Evolutionary conservation across 352 stramenopile genomes (phyloP), one percentile per base, ranked within the genome.

Genomic region (Globisporangium lucens): DNA sequence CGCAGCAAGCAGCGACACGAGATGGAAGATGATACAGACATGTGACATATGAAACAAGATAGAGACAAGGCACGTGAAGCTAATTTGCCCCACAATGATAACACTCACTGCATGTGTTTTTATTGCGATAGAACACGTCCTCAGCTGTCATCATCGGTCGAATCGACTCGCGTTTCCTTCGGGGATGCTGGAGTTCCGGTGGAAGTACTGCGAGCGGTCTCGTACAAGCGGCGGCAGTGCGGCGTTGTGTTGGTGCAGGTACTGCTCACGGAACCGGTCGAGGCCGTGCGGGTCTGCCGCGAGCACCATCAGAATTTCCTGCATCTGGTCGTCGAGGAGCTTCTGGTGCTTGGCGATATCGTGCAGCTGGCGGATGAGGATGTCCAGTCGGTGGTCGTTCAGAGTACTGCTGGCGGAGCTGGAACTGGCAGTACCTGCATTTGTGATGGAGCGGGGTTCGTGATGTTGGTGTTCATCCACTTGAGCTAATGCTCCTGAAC

Each of bases 221-320:
- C 74, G 77, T n/a, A 41, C 60, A 6, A 80, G 56, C 24, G 75
- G 71, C 22, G 73, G 63, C 4, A 68, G 5, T 3, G 66, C 64
- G 17, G 30, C 10, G 51, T 71, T 46, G 17, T 70, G 69, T 58
- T 69, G 77, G 51, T 74, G 56, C 63, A 67, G 77, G 55, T 75
- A 59, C 63, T 79, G 77, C 41, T 80, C 73, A 27, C 75, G 67
- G 53, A 85, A 82, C 1, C 75, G 75, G 49, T 66, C 61, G n/a
- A 66, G 27, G 7, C 53, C 52, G 17, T 60, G 60, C 7, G 12
- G 61, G 13, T 71, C 20, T 4, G 20, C 17, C 12, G 13, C 30
- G 24, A 53, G 55, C 0, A 68, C 30, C 0, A 65, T 43, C 2
- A 79, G 22, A 0, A 83, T 61, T n/a, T 80, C 66, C 61, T 67